Base-by-base conservation (phyloP, 2,329 filamentous ascomycete species). In the Dothideomycetes sp. region DNA sequence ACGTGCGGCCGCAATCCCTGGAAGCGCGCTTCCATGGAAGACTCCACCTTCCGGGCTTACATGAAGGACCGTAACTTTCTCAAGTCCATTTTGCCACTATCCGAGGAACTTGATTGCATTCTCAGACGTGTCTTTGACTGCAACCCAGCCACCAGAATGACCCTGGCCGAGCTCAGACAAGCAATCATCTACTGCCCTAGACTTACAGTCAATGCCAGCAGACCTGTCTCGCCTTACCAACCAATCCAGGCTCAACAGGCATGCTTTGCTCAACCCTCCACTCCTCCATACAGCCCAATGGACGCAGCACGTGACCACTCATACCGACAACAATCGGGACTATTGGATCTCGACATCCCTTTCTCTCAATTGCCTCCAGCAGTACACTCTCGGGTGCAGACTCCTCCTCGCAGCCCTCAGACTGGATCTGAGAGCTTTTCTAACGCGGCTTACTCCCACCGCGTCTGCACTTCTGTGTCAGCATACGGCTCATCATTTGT, bases 1-100 rank as follows among this genome's bases (percentile, higher is more conserved):
- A 94, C 87, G 37, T 98, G 91, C 66, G 91, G 91, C 57, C 86
- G 91, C 60, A 98, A 98, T 65, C 91, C 91, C 44, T 98, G 91
- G 91, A 96, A 96, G 68, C 83, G 91, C 60, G 91, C 91, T 46
- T 94, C 87, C 10, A 70, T 78, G 51, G 86, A 94, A 61, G 91
- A 98, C 63, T 86, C 86, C 48, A 96, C 91, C 34, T 98, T 96
- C 73, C 78, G 83, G 55, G 88, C 88, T 40, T 96, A 84, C 65
- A 75, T 84, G 52, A 81, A 81, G 68, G 86, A 87, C 57, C 77
- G 78, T 45, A 80, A 82, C 56, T 98, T 96, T 61, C 69, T 98
- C 49, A 83, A 87, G 69, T 84, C 86, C 46, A 98, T 98, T 53
- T 73, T 98, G 42, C 89, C 91, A 16, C 66, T 98, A 55, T 88